phyloP scores from a whole-genome alignment of 306 rosid species.

The Echinosophora koreensis region DNA sequence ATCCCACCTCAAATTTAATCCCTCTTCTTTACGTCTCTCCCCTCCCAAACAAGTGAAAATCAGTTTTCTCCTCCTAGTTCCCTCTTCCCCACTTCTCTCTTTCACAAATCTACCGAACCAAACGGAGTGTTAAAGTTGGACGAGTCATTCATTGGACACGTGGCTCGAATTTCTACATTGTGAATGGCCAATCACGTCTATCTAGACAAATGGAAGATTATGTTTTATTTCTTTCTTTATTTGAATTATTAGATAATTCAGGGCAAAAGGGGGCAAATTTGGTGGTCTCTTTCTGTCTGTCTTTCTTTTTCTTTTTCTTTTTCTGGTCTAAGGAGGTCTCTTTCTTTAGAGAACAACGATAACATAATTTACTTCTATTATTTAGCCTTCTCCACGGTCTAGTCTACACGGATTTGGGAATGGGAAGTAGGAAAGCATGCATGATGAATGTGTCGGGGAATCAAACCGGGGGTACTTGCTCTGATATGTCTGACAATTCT shows the following conservation, averaged over 20 bases:
- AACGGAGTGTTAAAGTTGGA: too few species aligned
- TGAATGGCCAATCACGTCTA: slow-evolving; percentile 33
- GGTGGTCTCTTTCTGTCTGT: too few species aligned
- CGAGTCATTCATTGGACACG: slow-evolving; percentile 35
- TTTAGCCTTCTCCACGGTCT: slow-evolving; percentile 15
- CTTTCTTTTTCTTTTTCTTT: too few species aligned
- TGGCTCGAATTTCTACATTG: slow-evolving; percentile 14
- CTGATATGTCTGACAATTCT: slow-evolving; percentile 19
- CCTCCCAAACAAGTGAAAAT: too few species aligned
- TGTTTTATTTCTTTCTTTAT: slow-evolving; percentile 16
- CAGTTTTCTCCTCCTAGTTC: too few species aligned
- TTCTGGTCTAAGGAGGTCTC: too few species aligned
- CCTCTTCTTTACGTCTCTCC: too few species aligned
- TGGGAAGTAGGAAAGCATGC: slow-evolving; percentile 30
- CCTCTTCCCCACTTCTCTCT: too few species aligned
- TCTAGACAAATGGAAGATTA: slow-evolving; percentile 33
- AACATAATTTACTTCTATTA: slow-evolving; percentile 12
- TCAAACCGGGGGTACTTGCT: background rate
- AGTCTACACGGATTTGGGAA: slow-evolving; percentile 23
- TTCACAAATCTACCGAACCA: too few species aligned
- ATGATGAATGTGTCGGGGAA: slow-evolving; percentile 36
- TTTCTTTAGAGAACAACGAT: background rate
- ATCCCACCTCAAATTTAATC: too few species aligned
- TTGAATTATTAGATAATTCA: background rate
- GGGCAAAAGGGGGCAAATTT: background rate